These are phyloP conservation scores for Plasmodium gaboni DNA, from an alignment of 169 alveolate species.

Conservation along the genomic window DNA sequence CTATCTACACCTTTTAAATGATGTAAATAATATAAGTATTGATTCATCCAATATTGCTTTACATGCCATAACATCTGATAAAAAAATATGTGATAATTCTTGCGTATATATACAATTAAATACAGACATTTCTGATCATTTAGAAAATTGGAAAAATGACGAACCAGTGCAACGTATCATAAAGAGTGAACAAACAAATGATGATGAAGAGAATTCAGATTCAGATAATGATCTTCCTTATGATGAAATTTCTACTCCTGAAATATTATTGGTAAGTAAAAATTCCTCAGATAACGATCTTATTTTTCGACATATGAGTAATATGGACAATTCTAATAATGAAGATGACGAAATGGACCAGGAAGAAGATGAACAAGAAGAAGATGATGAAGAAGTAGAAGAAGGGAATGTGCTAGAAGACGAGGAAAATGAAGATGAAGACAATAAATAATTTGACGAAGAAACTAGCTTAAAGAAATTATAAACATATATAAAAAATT, in stretches of 20 bases:
- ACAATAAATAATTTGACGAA: background rate
- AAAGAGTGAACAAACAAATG: slow-evolving; percentile 16
- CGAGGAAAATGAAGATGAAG: background rate
- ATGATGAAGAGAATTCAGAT: background rate
- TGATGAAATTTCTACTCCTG: slow-evolving; percentile 40
- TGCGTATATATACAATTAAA: slow-evolving; percentile 68
- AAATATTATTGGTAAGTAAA: slow-evolving; percentile 37
- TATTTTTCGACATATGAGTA: slow-evolving; percentile 58
- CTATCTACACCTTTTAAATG: slow-evolving; percentile 52
- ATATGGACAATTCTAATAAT: slow-evolving; percentile 43
- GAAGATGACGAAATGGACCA: slow-evolving; percentile 8
- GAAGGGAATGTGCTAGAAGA: background rate
- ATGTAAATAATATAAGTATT: slow-evolving; percentile 26
- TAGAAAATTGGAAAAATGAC: background rate
- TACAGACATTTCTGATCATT: slow-evolving; percentile 3
- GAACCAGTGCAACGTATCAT: background rate
- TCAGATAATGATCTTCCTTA: background rate
- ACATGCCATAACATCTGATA: slow-evolving; percentile 74
- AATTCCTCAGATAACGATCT: slow-evolving; percentile 21
- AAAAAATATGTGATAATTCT: slow-evolving; percentile 21
- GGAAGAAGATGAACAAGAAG: slow-evolving; percentile 4
- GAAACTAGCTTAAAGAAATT: background rate
- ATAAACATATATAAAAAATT: no score
- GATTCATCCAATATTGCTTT: slow-evolving; percentile 65
- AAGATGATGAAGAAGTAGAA: slow-evolving; percentile 13